These are phyloP conservation scores for Erucastrum elatum DNA, from an alignment of 345 rosid genomes.

Conservation along the genomic window DNA sequence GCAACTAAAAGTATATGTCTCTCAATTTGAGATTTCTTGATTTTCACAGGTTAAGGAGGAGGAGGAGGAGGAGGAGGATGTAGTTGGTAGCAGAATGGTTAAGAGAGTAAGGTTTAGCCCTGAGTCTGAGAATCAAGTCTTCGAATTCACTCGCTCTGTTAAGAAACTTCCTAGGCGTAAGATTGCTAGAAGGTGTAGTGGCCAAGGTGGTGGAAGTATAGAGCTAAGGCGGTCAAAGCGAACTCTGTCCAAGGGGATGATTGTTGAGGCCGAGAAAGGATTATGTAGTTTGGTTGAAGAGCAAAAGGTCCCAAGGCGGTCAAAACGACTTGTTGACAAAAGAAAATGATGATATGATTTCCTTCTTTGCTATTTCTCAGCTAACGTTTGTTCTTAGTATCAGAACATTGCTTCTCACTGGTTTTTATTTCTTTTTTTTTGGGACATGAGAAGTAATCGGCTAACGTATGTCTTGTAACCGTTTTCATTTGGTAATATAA, in stretches of 20 bases:
- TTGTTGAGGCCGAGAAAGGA: not conserved
- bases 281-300: not conserved
- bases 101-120: not conserved
- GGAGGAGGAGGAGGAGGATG: conserved; percentile 31
- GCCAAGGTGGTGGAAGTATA: not conserved
- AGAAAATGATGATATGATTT: too few relatives aligned
- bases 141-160: not conserved
- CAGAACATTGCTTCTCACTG: too few relatives aligned
- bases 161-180: not conserved
- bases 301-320: not conserved
- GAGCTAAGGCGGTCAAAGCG: not conserved
- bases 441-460: too few relatives aligned
- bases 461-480: too few relatives aligned
- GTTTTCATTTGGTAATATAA: too few relatives aligned
- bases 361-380: too few relatives aligned
- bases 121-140: conserved; percentile 1
- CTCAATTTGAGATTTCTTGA: not conserved
- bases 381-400: too few relatives aligned
- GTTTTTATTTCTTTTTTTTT: too few relatives aligned
- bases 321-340: too few relatives aligned
- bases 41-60: conserved; percentile 84
- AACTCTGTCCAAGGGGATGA: not conserved
- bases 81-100: not conserved
- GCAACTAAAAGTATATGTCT: not conserved
- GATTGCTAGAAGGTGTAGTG: not conserved